These are phyloP conservation scores for Chlamydomonas sphaeroides DNA, from an alignment of 139 green algal genomes.

Conservation along the genomic window DNA sequence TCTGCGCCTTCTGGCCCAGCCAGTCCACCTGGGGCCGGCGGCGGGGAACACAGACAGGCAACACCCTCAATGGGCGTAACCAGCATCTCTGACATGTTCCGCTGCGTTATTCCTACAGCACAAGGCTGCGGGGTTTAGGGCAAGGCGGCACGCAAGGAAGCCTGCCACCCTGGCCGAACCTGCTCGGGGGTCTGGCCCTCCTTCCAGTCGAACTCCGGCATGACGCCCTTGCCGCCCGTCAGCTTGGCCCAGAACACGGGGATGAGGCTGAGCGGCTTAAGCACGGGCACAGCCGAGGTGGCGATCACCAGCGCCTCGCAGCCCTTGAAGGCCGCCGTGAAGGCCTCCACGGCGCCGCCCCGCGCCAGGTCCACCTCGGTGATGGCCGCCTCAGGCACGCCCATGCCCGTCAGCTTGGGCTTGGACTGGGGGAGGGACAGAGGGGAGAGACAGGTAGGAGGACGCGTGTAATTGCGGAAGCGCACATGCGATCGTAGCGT, in stretches of 20 bases:
- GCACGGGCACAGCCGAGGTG: slow-evolving; percentile 57
- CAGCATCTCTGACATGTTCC: no score
- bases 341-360: neutral
- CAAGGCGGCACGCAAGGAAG: no score
- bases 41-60: no score
- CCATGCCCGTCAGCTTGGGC: slow-evolving; percentile 7
- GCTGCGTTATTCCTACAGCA: no score
- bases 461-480: no score
- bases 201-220: slow-evolving; percentile 73
- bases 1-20: slow-evolving; percentile 84
- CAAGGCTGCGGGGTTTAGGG: no score
- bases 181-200: slow-evolving; percentile 64
- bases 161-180: no score
- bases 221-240: slow-evolving; percentile 44
- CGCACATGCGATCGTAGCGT: no score
- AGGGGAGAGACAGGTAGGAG: slow-evolving; percentile 15
- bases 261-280: slow-evolving; percentile 28
- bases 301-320: slow-evolving; percentile 65
- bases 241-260: slow-evolving; percentile 52
- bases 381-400: slow-evolving; percentile 43
- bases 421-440: slow-evolving; percentile 25
- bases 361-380: slow-evolving; percentile 35
- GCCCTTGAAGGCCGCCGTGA: slow-evolving; percentile 47
- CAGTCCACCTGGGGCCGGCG: slow-evolving; percentile 92
- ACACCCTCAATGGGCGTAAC: no score